Base-by-base conservation (phyloP, 2,329 filamentous ascomycete genomes). In the Cryphonectria japonica region DNA sequence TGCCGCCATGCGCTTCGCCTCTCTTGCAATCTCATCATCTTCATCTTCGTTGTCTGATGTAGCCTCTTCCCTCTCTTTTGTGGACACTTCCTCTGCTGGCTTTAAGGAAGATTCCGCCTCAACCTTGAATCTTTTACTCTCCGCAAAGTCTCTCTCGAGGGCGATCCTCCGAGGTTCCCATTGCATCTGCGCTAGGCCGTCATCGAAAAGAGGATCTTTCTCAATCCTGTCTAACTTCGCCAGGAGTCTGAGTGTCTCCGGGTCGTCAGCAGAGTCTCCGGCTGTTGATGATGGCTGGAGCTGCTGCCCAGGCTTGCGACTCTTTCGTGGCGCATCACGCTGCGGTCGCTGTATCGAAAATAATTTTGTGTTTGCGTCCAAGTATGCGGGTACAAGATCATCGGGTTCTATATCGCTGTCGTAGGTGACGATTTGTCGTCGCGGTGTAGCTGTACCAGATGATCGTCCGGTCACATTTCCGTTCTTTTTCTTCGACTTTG, bases 181-280 rank as follows among this genome's bases (percentile, higher is more conserved):
- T 75, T 87, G 83, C 71, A 87, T 83, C 69, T 93, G 88, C 5
- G 91, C 92, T 46, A 87, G 79, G 62, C 86, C 84, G 70, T 86
- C 87, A 77, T 95, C 92, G 76, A 95, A 94, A 3, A 95, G 82
- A 22, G 94, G 85, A 77, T 95, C 93, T 37, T 89, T 91, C 76
- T 96, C 92, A 59, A 98, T 93, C 72, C 88, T 88, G 52, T 89
- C 86, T 54, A 98, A 82, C 78, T 95, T 97, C 22, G 90, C 89
- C 57, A 91, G 85, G 2, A 97, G 81, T 75, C 90, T 93, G 13
- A 87, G 86, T 60, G 90, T 83, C 72, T 88, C 86, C 32, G 87
- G 79, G 22, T 80, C 79, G 39, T 83, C 79, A 75, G 41, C 73
- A 68, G 39, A 73, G 70, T 72, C 70, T 61, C 41, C 41, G 11